Percentiles rank a stretch among this genome's conserved stretches.
Conservation (phyloP, 2,329 filamentous ascomycete species). For the Fusarium sp. region DNA sequence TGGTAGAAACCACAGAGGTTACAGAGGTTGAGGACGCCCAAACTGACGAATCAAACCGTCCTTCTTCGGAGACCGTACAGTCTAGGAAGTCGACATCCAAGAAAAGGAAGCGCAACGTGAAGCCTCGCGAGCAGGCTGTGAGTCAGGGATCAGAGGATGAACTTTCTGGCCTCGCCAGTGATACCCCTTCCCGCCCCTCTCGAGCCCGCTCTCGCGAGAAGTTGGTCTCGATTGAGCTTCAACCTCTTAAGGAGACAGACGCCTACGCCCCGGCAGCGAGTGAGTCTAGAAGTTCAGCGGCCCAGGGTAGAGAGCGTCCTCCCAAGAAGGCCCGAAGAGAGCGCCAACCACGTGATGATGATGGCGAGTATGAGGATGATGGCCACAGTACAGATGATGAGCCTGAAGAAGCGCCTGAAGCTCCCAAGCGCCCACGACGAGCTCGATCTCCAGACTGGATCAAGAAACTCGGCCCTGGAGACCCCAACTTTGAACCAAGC, state of each 20-base stretch:
- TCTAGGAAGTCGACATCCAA: neutral
- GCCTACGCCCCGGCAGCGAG: neutral
- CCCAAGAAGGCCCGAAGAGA: slow-evolving; percentile 1
- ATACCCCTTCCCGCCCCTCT: neutral
- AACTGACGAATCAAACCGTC: neutral
- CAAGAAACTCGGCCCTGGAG: slow-evolving; percentile 35
- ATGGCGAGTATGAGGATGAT: slow-evolving; percentile 19
- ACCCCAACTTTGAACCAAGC: slow-evolving; percentile 40
- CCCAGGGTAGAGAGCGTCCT: neutral
- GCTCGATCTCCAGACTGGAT: slow-evolving; percentile 45
- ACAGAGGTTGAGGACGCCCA: neutral
- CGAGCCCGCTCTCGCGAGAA: neutral
- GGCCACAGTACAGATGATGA: slow-evolving; percentile 7
- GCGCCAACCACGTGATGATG: neutral
- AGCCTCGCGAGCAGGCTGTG: neutral
- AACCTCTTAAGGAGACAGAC: neutral
- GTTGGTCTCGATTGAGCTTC: neutral
- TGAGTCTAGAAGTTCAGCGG: slow-evolving; percentile 10
- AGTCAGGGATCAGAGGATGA: neutral
- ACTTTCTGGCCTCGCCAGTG: slow-evolving; percentile 8
- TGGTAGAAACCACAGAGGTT: too few species aligned
- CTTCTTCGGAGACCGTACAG: neutral
- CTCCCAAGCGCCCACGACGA: slow-evolving; percentile 7
- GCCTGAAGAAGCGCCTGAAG: neutral
- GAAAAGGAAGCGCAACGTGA: neutral